These are phyloP conservation scores for Allium sativum DNA, from an alignment of 106 monocot species.

Conservation along the genomic window DNA sequence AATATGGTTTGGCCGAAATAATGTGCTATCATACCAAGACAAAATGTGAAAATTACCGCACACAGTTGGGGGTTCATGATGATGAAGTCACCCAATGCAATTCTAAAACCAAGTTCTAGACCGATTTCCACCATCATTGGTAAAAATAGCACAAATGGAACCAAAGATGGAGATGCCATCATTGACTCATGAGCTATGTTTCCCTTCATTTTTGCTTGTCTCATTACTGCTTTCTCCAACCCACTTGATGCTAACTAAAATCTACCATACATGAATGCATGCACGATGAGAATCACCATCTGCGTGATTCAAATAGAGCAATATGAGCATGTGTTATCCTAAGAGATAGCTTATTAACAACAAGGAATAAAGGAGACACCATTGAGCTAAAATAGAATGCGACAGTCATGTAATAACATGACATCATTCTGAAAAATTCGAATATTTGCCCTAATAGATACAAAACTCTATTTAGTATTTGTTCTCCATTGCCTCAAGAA, in stretches of 20 bases:
- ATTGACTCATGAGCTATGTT: conserved; percentile 72
- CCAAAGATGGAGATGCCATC: conserved; percentile 81
- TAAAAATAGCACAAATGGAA: conserved; percentile 86
- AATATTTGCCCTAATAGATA: conserved; percentile 87
- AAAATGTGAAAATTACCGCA: conserved; percentile 81
- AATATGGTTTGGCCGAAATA: conserved; percentile 90
- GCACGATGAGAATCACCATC: conserved; percentile 73
- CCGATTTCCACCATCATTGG: conserved; percentile 99
- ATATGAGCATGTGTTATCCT: too few species aligned
- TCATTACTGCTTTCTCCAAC: conserved; percentile 64
- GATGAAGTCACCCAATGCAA: conserved; percentile 72
- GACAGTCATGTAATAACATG: conserved; percentile 89
- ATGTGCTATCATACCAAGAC: conserved; percentile 82
- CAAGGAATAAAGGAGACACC: conserved; percentile 28
- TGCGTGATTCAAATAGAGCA: conserved; percentile 15
- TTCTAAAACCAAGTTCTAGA: conserved; percentile 69
- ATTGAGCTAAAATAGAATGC: conserved; percentile 97
- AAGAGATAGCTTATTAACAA: too few species aligned
- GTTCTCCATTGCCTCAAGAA: conserved; percentile 93
- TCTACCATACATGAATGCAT: conserved; percentile 84
- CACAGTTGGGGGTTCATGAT: conserved; percentile 76
- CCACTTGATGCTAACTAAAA: conserved; percentile 92
- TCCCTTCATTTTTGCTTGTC: conserved; percentile 41
- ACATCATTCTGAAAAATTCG: conserved; percentile 97
- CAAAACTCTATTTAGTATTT: conserved; percentile 83